Conservation (phyloP, 345 rosid species). For the Reutealis trisperma region DNA sequence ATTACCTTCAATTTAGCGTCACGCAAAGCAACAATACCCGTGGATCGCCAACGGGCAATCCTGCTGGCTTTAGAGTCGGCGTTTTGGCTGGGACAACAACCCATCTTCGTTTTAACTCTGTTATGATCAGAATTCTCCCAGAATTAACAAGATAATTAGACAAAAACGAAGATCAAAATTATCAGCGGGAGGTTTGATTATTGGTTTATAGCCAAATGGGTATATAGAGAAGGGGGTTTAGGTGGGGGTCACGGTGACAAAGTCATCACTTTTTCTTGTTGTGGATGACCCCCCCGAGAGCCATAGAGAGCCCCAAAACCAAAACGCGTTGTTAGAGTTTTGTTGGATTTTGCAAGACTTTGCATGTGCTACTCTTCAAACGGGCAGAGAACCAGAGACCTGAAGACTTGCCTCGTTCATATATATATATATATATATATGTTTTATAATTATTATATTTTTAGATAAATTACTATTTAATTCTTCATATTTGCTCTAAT, state of each 20-base stretch:
- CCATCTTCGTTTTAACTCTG: constrained; percentile 42
- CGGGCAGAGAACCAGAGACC: too few relatives aligned
- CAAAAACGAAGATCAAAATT: neutral
- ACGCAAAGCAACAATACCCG: constrained; percentile 91
- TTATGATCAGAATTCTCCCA: neutral
- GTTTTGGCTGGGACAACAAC: constrained; percentile 71
- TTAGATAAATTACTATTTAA: too few relatives aligned
- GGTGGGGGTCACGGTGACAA: neutral
- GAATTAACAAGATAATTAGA: neutral
- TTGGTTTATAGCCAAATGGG: too few relatives aligned
- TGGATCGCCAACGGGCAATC: constrained; percentile 87
- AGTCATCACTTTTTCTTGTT: neutral
- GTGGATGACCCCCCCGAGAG: neutral
- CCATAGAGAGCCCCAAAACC: neutral
- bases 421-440: too few relatives aligned
- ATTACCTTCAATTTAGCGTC: constrained; percentile 88
- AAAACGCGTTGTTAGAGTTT: neutral
- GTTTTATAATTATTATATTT: too few relatives aligned
- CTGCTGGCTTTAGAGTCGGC: constrained; percentile 67
- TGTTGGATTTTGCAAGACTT: neutral
- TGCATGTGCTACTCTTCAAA: too few relatives aligned
- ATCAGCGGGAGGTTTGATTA: neutral
- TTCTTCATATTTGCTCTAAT: too few relatives aligned
- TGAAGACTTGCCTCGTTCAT: too few relatives aligned
- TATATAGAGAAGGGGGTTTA: neutral